Conservation (phyloP, 345 rosid species). For the Eucalyptus urophylla region DNA sequence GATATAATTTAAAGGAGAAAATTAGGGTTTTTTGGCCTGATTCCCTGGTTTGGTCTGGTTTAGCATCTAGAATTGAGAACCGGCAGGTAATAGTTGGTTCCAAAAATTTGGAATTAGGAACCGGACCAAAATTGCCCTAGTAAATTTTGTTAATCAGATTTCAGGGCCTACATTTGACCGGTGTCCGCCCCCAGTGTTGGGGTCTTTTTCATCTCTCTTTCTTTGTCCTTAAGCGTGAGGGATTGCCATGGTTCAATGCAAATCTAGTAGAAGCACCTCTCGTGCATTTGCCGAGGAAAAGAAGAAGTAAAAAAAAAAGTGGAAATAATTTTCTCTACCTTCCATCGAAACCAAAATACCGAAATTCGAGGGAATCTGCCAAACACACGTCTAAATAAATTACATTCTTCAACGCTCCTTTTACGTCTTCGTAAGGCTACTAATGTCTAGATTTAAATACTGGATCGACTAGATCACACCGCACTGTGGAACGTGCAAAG, state of each 20-base stretch:
- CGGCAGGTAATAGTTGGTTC: background rate
- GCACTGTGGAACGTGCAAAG: background rate
- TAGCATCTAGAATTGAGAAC: background rate
- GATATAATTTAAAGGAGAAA: background rate
- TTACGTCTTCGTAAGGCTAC: background rate
- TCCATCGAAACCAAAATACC: background rate
- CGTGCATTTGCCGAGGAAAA: background rate
- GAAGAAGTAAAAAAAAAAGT: background rate
- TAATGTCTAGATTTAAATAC: background rate
- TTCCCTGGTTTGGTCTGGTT: fast-evolving
- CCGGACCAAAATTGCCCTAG: fast-evolving
- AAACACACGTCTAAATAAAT: background rate
- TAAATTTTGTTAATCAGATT: background rate
- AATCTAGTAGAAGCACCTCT: background rate
- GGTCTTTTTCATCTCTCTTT: background rate
- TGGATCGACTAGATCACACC: background rate
- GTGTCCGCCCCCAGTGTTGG: background rate
- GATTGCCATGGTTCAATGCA: background rate
- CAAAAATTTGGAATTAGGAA: background rate
- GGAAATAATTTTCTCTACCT: background rate
- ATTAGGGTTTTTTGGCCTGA: background rate
- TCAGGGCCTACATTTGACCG: background rate
- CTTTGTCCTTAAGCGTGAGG: background rate
- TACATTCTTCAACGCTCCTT: background rate
- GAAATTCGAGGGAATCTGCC: background rate